Evolutionary conservation across 805 yeast species (phyloP).

Genomic region (Lachancea waltii): DNA sequence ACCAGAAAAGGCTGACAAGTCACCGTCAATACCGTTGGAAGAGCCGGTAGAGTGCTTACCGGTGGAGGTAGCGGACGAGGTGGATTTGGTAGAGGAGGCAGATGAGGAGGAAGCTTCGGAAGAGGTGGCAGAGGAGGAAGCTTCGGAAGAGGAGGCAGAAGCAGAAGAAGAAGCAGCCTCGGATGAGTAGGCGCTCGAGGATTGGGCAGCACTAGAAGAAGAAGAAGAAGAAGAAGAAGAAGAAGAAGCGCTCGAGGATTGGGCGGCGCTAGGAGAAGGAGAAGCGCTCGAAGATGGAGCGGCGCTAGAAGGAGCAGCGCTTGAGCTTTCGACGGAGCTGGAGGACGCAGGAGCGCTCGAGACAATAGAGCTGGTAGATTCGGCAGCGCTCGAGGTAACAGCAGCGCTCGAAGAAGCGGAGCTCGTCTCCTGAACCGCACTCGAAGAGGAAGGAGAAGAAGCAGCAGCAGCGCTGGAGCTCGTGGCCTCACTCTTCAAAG

Average conservation of each 20-base stretch:
- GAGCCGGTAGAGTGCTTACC: no score
- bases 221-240: constrained; percentile 11
- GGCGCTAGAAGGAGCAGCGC: constrained; percentile 8
- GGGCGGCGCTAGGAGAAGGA: neutral
- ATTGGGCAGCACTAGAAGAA: constrained; percentile 10
- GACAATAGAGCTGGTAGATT: constrained; percentile 3
- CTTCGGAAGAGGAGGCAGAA: no score
- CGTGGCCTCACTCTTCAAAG: constrained; percentile 20
- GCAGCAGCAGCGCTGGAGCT: constrained; percentile 26
- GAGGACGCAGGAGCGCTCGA: constrained; percentile 8
- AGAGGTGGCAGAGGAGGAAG: no score
- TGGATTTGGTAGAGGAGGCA: constrained; percentile 15
- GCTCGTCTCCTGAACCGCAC: constrained; percentile 17
- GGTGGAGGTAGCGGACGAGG: constrained; percentile 27
- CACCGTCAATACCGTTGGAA: constrained; percentile 43
- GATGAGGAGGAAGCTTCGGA: no score
- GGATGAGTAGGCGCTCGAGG: no score
- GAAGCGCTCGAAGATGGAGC: constrained; percentile 2
- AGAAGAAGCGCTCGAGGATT: constrained; percentile 5
- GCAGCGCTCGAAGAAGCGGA: constrained; percentile 23
- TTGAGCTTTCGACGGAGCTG: constrained; percentile 6
- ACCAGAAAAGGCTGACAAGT: constrained; percentile 40
- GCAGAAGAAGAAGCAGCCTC: constrained; percentile 16
- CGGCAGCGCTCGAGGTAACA: constrained; percentile 25
- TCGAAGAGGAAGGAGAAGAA: constrained; percentile 13